A percentile compares a stretch with the other conserved stretches of the same genome.
phyloP scores from a whole-genome alignment of 2,329 filamentous ascomycete species.

The Plenodomus tracheiphilus region DNA sequence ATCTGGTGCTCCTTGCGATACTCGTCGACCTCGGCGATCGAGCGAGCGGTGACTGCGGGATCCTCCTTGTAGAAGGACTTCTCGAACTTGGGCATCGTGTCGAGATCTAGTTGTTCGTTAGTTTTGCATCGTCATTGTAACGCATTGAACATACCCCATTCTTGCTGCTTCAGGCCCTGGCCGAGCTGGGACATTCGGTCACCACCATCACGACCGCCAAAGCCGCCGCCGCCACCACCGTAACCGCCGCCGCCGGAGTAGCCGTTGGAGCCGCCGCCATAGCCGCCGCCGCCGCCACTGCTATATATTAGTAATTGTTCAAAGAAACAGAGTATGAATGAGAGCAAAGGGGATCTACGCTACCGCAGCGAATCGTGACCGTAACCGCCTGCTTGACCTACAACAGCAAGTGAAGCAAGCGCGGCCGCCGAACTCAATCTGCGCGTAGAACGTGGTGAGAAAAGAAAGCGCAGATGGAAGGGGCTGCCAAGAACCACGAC shows the following conservation, averaged over 20 bases:
- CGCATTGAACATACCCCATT: constrained; percentile 72
- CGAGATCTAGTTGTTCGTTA: constrained; percentile 64
- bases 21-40: constrained; percentile 77
- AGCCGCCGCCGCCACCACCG: constrained; percentile 28
- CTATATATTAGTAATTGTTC: constrained; percentile 32
- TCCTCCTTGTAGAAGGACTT: constrained; percentile 99
- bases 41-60: constrained; percentile 73
- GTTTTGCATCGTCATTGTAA: constrained; percentile 6
- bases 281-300: constrained; percentile 24
- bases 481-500: constrained; percentile 38
- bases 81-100: constrained; percentile 88
- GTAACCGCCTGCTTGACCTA: constrained; percentile 26
- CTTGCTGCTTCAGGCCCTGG: constrained; percentile 81
- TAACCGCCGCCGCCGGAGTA: constrained; percentile 62
- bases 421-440: constrained; percentile 28
- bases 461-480: constrained; percentile 34
- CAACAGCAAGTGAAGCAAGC: constrained; percentile 23
- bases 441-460: constrained; percentile 34
- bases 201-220: constrained; percentile 66
- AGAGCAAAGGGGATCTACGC: constrained; percentile 34
- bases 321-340: constrained; percentile 5
- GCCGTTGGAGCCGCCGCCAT: constrained; percentile 62
- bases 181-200: constrained; percentile 95
- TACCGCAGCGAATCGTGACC: constrained; percentile 27
- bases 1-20: constrained; percentile 89